Base-by-base conservation (phyloP, 257 asterid genomes). In the Capsicum rhomboideum region DNA sequence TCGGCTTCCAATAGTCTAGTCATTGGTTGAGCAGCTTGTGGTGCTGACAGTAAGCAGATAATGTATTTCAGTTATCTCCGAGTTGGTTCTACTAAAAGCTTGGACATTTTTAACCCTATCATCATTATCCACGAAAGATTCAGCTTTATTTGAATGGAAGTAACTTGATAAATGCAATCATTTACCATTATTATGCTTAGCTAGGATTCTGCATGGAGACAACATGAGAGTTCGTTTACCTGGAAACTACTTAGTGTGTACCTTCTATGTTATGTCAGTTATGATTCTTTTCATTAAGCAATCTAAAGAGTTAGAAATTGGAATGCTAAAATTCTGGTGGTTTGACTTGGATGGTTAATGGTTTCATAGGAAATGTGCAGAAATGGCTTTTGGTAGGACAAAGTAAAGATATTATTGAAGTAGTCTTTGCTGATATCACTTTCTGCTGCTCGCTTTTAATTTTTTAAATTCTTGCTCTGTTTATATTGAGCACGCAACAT, bases 91-190 rank as follows among this genome's bases (percentile, higher is more conserved):
- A 23, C 56, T 74, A 1, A 74, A 72, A 12, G 11, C 40, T 23
- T 46, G 80, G 80, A 46, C 58, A 46, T 44, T 46, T 44, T 74
- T 46, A 23, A 21, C 80, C 46, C 2, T 13, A 74, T 74, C 58
- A 74, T 74, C 58, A 74, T 74, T 74, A n/a, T 23, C 80, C 80
- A 46, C 46, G 80, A 74, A 74, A 14, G 80, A 74, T 74, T 52
- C 58, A 21, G 13, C 80, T 74, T 74, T 46, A 23, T 14, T 74
- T 21, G 40, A 44, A 44, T 46, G 40, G 37, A 71, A 71, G 79
- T 44, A 71, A 71, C 79, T 42, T 71, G 79, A 71, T 71, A 71
- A 71, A n/a, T 71, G 55, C 34, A 13, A 71, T 2, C 78, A 42
- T 66, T 42, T 71, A 42, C 20, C 42, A 21, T 23, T n/a, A 18